Evolutionary conservation across 2,329 filamentous ascomycete genomes (phyloP).

Genomic region (Coccinonectria pachysandricola): DNA sequence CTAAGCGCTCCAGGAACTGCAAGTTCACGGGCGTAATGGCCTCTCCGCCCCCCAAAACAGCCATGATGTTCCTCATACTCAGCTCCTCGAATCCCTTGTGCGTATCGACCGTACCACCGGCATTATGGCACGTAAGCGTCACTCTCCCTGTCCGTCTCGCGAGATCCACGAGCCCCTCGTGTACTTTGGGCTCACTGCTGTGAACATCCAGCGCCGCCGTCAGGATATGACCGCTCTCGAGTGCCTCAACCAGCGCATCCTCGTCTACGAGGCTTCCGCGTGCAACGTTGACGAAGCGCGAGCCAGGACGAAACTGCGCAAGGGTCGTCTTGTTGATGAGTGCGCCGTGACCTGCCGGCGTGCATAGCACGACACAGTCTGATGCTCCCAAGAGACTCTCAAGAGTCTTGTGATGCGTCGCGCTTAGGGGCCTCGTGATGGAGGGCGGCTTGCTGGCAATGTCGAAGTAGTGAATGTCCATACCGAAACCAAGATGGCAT

Average conservation of each 20-base stretch:
- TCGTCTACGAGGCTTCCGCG: constrained; percentile 56
- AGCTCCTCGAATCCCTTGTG: constrained; percentile 56
- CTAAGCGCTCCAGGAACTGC: constrained; percentile 38
- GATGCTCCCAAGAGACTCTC: constrained; percentile 38
- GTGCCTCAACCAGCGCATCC: constrained; percentile 47
- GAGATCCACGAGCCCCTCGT: constrained; percentile 33
- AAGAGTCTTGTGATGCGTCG: constrained; percentile 40
- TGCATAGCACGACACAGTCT: constrained; percentile 54
- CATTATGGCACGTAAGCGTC: constrained; percentile 57
- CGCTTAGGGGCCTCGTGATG: constrained; percentile 32
- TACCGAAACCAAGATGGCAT: constrained; percentile 46
- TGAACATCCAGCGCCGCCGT: constrained; percentile 56
- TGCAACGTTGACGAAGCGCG: constrained; percentile 55
- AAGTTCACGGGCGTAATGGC: constrained; percentile 54
- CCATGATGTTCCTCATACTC: constrained; percentile 56
- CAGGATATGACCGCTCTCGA: constrained; percentile 40
- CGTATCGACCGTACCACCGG: constrained; percentile 56
- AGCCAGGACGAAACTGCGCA: constrained; percentile 39
- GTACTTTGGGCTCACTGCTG: constrained; percentile 45
- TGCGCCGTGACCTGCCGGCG: constrained; percentile 36
- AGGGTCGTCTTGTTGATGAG: constrained; percentile 41
- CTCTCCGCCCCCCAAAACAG: constrained; percentile 40
- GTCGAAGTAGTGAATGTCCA: constrained; percentile 57
- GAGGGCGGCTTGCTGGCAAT: constrained; percentile 35
- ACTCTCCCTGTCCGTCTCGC: constrained; percentile 31